Evolutionary conservation across 192 early-diverging fungal genomes (phyloP).

Genomic region (Gamsiella multidivaricata): DNA sequence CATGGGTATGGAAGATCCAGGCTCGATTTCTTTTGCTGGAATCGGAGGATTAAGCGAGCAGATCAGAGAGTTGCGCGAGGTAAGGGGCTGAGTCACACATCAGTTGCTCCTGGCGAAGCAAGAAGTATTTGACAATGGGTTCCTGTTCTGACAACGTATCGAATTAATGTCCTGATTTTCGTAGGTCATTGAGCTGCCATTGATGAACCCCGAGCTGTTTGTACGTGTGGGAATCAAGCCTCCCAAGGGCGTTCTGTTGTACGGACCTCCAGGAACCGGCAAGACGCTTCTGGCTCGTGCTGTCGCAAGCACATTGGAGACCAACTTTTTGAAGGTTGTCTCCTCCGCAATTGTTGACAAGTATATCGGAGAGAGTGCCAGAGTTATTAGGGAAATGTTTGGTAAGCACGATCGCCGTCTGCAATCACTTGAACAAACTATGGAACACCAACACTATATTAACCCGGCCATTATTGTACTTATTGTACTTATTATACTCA

Average conservation of each 20-base stretch:
- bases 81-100: too few species aligned
- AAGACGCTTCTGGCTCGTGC: constrained; percentile 98
- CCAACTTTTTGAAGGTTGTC: constrained; percentile 99
- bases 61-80: constrained; percentile 97
- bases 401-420: constrained; percentile 70
- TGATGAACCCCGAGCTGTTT: constrained; percentile 99
- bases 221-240: constrained; percentile 97
- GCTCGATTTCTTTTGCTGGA: constrained; percentile 93
- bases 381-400: constrained; percentile 99
- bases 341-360: constrained; percentile 99
- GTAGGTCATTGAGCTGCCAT: constrained; percentile 95
- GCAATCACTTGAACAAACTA: too few species aligned
- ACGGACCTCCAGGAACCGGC: constrained; percentile 97
- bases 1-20: constrained; percentile 98
- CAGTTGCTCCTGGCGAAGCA: neutral
- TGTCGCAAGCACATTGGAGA: constrained; percentile 96
- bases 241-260: constrained; percentile 97
- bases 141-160: too few species aligned
- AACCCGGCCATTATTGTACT: too few species aligned
- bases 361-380: constrained; percentile 99
- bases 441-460: too few species aligned
- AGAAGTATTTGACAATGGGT: too few species aligned
- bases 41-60: constrained; percentile 97
- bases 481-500: too few species aligned
- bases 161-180: too few species aligned